A percentile compares a stretch with the other conserved stretches of the same genome.
These are phyloP conservation scores for Plasmodium gaboni DNA, from an alignment of 169 alveolate genomes.

Conservation along the genomic window DNA sequence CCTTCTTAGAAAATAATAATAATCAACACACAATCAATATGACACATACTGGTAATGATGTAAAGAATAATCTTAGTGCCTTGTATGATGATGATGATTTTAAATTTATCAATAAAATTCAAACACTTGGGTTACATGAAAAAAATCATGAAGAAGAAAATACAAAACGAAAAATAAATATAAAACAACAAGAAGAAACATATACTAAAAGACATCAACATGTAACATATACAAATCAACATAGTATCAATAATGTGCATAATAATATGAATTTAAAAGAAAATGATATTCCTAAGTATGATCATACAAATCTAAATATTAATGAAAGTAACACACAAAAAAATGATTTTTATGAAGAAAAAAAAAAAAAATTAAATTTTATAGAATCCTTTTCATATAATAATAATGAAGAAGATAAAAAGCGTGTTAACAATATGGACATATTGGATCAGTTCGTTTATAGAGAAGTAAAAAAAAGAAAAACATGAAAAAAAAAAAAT, in stretches of 20 bases:
- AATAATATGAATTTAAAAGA: background rate
- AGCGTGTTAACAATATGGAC: background rate
- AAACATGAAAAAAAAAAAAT: slow-evolving; percentile 8
- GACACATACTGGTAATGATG: background rate
- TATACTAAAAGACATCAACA: background rate
- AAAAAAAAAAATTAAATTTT: slow-evolving; percentile 61
- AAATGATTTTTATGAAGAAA: slow-evolving; percentile 17
- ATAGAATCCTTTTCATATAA: slow-evolving; percentile 64
- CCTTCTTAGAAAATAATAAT: background rate
- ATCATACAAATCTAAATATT: background rate
- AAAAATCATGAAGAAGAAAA: background rate
- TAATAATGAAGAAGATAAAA: slow-evolving; percentile 38
- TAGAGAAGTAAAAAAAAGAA: slow-evolving; percentile 60
- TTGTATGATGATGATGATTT: slow-evolving; percentile 23
- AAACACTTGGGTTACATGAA: slow-evolving; percentile 1
- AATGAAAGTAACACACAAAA: background rate
- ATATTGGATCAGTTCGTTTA: background rate
- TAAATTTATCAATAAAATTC: slow-evolving; percentile 23
- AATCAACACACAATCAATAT: background rate
- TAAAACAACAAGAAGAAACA: background rate
- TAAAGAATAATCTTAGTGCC: slow-evolving; percentile 5
- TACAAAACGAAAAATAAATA: background rate
- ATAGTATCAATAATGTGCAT: background rate
- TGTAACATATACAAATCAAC: background rate
- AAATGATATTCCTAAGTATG: background rate